Evolutionary conservation across 129 eudicot genomes (phyloP).

Genomic region (Heracleum sosnowskyi): DNA sequence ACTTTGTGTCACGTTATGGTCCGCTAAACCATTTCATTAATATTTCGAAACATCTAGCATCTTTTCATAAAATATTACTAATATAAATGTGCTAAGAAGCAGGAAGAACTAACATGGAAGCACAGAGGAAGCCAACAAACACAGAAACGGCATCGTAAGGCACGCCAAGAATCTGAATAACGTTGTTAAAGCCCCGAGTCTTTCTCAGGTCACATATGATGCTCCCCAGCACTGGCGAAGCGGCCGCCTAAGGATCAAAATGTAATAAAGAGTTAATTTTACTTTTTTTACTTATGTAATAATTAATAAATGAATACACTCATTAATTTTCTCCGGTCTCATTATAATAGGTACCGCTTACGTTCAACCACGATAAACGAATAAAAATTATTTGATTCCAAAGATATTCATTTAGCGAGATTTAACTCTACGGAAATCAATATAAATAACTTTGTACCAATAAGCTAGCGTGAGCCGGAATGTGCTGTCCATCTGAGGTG

Average conservation of each 20-base stretch:
- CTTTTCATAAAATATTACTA: background rate
- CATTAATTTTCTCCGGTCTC: too few relatives aligned
- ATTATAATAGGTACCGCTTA: too few relatives aligned
- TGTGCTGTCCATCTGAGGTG: constrained; percentile 67
- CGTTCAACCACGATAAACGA: too few relatives aligned
- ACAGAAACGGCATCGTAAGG: constrained; percentile 80
- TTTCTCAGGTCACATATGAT: constrained; percentile 45
- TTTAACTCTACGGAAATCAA: background rate
- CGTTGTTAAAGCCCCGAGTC: constrained; percentile 46
- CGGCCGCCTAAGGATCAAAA: constrained; percentile 43
- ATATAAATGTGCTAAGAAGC: background rate
- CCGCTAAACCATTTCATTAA: background rate
- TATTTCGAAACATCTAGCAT: background rate
- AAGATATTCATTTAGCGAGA: too few relatives aligned
- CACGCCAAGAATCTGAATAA: constrained; percentile 68
- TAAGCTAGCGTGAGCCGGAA: constrained; percentile 64
- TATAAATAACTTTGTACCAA: constrained; percentile 33
- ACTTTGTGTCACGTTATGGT: too few relatives aligned
- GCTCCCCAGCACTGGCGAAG: constrained; percentile 71
- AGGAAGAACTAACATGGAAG: constrained; percentile 53
- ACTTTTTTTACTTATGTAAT: too few relatives aligned
- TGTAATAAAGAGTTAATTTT: background rate
- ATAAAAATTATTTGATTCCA: too few relatives aligned
- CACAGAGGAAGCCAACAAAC: constrained; percentile 60
- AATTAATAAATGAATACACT: too few relatives aligned